phyloP scores from a whole-genome alignment of 306 rosid species.

The Mucuna pruriens region DNA sequence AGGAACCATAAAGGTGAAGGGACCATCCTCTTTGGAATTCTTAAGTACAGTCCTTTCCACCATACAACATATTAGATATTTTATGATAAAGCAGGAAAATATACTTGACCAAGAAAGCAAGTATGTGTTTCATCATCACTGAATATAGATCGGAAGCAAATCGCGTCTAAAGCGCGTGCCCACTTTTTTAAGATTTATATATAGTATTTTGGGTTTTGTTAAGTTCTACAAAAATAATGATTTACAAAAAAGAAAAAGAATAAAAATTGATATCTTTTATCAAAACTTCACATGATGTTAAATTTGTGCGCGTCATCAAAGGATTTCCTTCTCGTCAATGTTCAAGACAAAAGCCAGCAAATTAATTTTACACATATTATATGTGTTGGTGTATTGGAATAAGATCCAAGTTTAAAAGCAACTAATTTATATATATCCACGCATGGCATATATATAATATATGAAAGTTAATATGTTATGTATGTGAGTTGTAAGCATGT shows the following conservation, averaged over 20 bases:
- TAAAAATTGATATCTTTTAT: neutral
- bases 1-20: constrained; percentile 42
- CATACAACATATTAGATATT: constrained; percentile 38
- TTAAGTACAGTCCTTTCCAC: too few species aligned
- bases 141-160: constrained; percentile 28
- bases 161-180: constrained; percentile 13
- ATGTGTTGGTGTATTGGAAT: neutral
- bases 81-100: constrained; percentile 37
- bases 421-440: neutral
- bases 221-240: neutral
- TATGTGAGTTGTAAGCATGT: neutral
- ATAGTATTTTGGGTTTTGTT: neutral
- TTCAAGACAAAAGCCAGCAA: neutral
- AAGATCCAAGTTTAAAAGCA: neutral
- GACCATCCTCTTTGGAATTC: too few species aligned
- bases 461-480: neutral
- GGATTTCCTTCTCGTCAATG: neutral
- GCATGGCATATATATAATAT: neutral
- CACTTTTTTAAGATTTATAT: constrained; percentile 36
- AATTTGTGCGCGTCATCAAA: neutral
- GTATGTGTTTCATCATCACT: constrained; percentile 33
- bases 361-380: neutral
- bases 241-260: neutral
- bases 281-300: neutral
- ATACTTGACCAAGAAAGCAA: constrained; percentile 59